Percentiles rank a stretch among this genome's conserved stretches.
phyloP scores from a whole-genome alignment of 805 yeast genomes.

The Saturnispora saitoi region DNA sequence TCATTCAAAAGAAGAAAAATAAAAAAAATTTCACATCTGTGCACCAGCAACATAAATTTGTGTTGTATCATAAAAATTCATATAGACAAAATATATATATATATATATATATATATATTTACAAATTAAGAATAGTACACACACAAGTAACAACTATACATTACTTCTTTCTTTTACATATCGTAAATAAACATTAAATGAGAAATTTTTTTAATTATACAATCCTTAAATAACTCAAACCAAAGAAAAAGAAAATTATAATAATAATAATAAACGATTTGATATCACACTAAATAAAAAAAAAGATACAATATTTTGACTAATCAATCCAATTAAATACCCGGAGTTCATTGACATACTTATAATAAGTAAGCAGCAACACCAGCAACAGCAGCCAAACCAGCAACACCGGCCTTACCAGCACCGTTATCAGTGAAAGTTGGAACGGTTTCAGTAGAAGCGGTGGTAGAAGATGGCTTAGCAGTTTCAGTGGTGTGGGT shows the following conservation, averaged over 20 bases:
- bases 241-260: neutral
- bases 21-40: no score
- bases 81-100: no score
- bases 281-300: constrained; percentile 4
- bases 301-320: neutral
- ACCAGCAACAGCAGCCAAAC: constrained; percentile 32
- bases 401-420: constrained; percentile 32
- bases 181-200: neutral
- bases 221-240: neutral
- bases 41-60: no score
- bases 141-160: no score
- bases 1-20: no score
- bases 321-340: neutral
- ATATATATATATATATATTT: no score
- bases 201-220: no score
- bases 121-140: no score
- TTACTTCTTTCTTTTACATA: no score
- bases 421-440: constrained; percentile 24
- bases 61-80: no score
- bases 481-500: constrained; percentile 23
- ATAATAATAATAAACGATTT: neutral
- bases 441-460: constrained; percentile 16
- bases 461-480: constrained; percentile 15
- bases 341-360: constrained; percentile 15
- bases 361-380: constrained; percentile 34